These are phyloP conservation scores for Tephrocybe sp. DNA, from an alignment of 768 basidiomycete genomes.

Conservation along the genomic window DNA sequence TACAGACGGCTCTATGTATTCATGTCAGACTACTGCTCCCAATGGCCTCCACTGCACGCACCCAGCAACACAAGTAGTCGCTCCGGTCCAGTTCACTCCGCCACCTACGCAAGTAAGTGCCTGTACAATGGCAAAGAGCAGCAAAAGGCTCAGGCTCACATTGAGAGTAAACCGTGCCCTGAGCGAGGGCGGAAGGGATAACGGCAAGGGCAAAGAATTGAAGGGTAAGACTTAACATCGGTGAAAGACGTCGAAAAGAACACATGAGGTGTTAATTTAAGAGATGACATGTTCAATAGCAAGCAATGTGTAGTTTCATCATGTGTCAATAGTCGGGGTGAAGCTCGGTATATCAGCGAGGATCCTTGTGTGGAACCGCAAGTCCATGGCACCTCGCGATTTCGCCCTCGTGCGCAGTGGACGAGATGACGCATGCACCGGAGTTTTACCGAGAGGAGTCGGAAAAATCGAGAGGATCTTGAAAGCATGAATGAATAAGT, in stretches of 20 bases:
- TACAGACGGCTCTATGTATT: conserved; percentile 20
- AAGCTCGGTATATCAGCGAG: conserved; percentile 4
- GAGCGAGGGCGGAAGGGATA: conserved; percentile 13
- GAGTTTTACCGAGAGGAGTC: too few relatives aligned
- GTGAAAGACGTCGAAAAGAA: background rate
- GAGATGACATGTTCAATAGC: background rate
- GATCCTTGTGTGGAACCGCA: too few relatives aligned
- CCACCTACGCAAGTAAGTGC: conserved; percentile 9
- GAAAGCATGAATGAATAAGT: too few relatives aligned
- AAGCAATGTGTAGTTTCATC: background rate
- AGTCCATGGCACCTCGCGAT: too few relatives aligned
- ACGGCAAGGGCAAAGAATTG: conserved; percentile 8
- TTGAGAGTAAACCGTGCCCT: conserved; percentile 19
- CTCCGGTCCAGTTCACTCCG: conserved; percentile 38
- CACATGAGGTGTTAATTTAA: background rate
- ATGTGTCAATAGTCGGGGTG: conserved; percentile 1
- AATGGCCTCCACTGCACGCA: conserved; percentile 8
- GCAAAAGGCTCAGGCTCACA: too few relatives aligned
- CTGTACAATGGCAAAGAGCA: background rate
- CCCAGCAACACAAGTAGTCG: conserved; percentile 41
- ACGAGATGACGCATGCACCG: too few relatives aligned
- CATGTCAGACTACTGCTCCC: background rate
- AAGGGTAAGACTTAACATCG: background rate
- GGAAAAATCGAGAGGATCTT: too few relatives aligned
- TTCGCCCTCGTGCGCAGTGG: too few relatives aligned